Base-by-base conservation (phyloP, 441 rosid genomes). In the Populus hybrid region DNA sequence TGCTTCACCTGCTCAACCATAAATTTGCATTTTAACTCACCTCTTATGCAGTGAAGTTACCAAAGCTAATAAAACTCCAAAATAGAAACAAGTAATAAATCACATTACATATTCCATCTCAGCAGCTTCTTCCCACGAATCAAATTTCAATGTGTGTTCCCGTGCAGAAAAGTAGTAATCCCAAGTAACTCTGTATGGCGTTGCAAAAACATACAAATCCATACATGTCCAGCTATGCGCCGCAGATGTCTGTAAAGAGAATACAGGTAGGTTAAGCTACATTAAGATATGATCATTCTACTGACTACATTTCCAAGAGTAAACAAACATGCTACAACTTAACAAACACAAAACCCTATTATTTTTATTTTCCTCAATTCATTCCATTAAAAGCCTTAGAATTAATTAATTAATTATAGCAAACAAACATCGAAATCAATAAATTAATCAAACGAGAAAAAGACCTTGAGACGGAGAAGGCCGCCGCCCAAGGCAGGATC, bases 121-220 rank as follows among this genome's bases (percentile, higher is more conserved):
- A 21, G 94, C 95, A 42, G 80, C 53, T 76, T 92, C 98, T 85
- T 95, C 99, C 99, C 99, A 95, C 0, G 91, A 89, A 28, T 88
- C 94, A 75, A 95, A 90, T 79, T 86, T 88, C 88, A 95, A 79
- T 16, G 93, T 87, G 79, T 94, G 99, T 65, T 92, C 91, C 73
- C 92, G 72, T 0, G 95, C 91, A 75, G 92, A 82, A 80, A 94
- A 95, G 84, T 95, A 95, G 81, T 94, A 95, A 83, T 92, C 98
- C 99, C 99, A 95, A 0, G 97, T 93, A 73, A 94, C 78, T 86
- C 98, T 87, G 80, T 92, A 95, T 16, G 99, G 99, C 23, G 99
- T 95, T 77, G 98, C 99, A 77, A 95, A 95, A 26, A 95, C 99
- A 82, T 95, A 95, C 42, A 95, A 81, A 83, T 95, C 99, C 97